These are phyloP conservation scores for Podospora didyma DNA, from an alignment of 495 filamentous ascomycete species.

Conservation along the genomic window DNA sequence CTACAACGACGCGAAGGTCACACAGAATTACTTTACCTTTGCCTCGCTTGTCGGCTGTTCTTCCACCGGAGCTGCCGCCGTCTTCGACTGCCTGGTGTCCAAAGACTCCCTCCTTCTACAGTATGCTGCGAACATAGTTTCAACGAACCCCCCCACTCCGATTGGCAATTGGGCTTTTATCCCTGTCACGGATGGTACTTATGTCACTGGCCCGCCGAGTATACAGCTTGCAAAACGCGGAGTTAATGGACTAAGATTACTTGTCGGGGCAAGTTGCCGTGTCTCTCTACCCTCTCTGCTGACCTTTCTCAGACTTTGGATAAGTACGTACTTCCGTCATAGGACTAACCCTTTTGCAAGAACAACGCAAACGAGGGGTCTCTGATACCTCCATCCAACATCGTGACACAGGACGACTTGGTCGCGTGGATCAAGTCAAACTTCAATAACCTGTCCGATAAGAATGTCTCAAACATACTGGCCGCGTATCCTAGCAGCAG, in stretches of 20 bases:
- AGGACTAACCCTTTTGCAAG: slow-evolving; percentile 18
- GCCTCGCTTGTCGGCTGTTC: slow-evolving; percentile 42
- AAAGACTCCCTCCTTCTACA: slow-evolving; percentile 47
- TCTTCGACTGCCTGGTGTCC: slow-evolving; percentile 49
- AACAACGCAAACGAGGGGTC: slow-evolving; percentile 51
- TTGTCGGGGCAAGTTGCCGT: slow-evolving; percentile 39
- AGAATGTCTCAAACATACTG: slow-evolving; percentile 37
- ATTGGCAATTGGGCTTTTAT: slow-evolving; percentile 41
- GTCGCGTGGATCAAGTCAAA: slow-evolving; percentile 35
- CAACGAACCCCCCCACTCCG: slow-evolving; percentile 4
- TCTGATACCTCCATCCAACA: slow-evolving; percentile 40
- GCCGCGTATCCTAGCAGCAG: slow-evolving; percentile 34
- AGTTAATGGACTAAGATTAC: slow-evolving; percentile 48
- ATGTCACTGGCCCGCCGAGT: slow-evolving; percentile 48
- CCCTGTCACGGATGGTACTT: slow-evolving; percentile 55
- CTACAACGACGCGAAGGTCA: slow-evolving; percentile 32
- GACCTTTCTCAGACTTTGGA: no score
- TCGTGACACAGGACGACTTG: slow-evolving; percentile 41
- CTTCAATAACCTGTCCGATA: slow-evolving; percentile 42
- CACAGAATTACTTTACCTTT: slow-evolving; percentile 43
- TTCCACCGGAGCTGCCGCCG: slow-evolving; percentile 16
- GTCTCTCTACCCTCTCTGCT: no score
- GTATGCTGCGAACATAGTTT: slow-evolving; percentile 11
- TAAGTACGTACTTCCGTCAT: no score
- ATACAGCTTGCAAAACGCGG: slow-evolving; percentile 40